A percentile compares a stretch with the other conserved stretches of the same genome.
These are phyloP conservation scores for Plantago major DNA, from an alignment of 257 asterid species.

Conservation along the genomic window DNA sequence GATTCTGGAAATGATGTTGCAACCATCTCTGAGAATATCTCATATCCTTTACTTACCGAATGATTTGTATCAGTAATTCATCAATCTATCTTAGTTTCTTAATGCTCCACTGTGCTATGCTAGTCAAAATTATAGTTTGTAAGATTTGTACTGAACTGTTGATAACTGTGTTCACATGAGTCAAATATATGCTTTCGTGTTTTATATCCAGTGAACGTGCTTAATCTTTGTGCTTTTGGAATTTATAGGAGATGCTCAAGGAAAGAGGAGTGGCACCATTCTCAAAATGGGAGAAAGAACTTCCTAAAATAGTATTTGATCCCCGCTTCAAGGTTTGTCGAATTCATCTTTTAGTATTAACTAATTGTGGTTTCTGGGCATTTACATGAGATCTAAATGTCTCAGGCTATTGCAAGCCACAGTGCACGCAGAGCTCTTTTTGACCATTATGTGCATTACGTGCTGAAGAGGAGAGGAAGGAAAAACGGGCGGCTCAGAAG, in stretches of 20 bases:
- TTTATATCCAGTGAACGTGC: slow-evolving; percentile 12
- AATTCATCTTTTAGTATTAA: background rate
- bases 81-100: background rate
- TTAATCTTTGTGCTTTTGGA: slow-evolving; percentile 23
- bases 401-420: slow-evolving; percentile 87
- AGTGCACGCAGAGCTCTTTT: slow-evolving; percentile 91
- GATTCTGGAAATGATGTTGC: slow-evolving; percentile 6
- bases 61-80: background rate
- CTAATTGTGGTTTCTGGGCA: background rate
- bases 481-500: slow-evolving; percentile 90
- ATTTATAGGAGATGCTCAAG: slow-evolving; percentile 92
- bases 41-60: background rate
- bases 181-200: slow-evolving; percentile 5
- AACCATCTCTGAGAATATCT: background rate
- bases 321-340: slow-evolving; percentile 93
- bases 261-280: slow-evolving; percentile 99
- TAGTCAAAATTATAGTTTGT: background rate
- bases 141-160: background rate
- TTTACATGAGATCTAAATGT: slow-evolving; percentile 10
- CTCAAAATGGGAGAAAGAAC: slow-evolving; percentile 99
- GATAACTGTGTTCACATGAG: slow-evolving; percentile 8
- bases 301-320: slow-evolving; percentile 95
- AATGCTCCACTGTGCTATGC: background rate
- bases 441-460: slow-evolving; percentile 94
- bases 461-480: slow-evolving; percentile 98